Conservation (phyloP, 768 basidiomycete genomes). For the Hemileccinum rubropunctum region DNA sequence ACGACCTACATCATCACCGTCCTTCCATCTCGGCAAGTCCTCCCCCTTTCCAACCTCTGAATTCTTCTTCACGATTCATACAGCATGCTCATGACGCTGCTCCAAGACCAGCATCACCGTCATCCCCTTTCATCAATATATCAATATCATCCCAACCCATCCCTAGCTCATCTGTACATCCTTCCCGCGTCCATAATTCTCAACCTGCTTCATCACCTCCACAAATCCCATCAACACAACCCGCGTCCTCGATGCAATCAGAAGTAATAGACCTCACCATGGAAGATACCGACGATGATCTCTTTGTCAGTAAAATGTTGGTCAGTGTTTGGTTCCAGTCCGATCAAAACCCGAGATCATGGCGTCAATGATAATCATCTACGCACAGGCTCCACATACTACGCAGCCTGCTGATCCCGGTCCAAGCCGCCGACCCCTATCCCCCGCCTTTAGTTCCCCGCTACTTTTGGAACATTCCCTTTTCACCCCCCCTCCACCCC, state of each 20-base stretch:
- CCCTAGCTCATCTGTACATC: conserved; percentile 5
- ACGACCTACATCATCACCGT: not conserved
- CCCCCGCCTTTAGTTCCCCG: conserved; percentile 7
- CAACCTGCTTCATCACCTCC: too few relatives aligned
- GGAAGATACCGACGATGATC: conserved; percentile 24
- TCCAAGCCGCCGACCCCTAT: not conserved
- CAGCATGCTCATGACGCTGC: conserved; percentile 11
- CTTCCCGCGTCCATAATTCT: not conserved
- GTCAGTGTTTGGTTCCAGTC: conserved; percentile 16
- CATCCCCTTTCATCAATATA: not conserved
- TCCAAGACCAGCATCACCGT: not conserved
- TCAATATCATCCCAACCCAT: conserved; percentile 3
- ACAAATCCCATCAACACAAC: too few relatives aligned
- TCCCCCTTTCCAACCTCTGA: not conserved
- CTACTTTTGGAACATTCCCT: conserved; percentile 18
- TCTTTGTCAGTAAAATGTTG: conserved; percentile 1
- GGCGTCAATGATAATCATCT: conserved; percentile 2
- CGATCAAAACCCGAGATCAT: not conserved
- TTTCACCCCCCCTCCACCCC: conserved; percentile 28
- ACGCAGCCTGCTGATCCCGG: not conserved
- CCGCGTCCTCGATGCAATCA: not conserved
- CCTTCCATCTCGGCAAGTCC: conserved; percentile 14
- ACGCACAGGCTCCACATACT: not conserved
- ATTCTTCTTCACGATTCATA: conserved; percentile 1
- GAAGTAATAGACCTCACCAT: conserved; percentile 23